These are phyloP conservation scores for Aegilops longissima DNA, from an alignment of 176 grass and related monocot genomes.

Conservation along the genomic window DNA sequence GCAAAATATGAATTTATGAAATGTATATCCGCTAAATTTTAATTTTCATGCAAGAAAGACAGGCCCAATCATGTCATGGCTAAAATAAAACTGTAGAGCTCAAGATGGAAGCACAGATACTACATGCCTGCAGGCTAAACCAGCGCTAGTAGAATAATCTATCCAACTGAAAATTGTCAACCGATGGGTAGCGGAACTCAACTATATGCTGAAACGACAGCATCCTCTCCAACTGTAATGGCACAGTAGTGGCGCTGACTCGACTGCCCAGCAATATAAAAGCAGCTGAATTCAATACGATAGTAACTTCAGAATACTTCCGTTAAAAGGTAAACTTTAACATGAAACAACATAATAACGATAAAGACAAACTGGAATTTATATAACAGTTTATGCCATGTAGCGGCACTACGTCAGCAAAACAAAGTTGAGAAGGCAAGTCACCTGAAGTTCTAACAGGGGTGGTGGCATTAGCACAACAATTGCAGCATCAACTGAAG, in stretches of 20 bases:
- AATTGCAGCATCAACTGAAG: conserved; percentile 76
- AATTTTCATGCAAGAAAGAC: conserved; percentile 5
- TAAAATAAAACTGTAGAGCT: conserved; percentile 18
- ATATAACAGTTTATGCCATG: conserved; percentile 4
- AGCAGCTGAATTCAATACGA: conserved; percentile 89
- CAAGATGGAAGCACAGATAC: not conserved
- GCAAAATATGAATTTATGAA: not conserved
- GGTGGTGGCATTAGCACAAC: conserved; percentile 92
- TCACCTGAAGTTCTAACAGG: conserved; percentile 85
- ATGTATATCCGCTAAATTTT: not conserved
- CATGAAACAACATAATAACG: not conserved
- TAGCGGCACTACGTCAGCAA: not conserved
- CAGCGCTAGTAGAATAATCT: conserved; percentile 7
- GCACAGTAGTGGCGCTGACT: conserved; percentile 84
- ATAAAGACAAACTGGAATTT: conserved; percentile 12
- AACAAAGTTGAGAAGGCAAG: not conserved
- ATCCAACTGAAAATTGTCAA: conserved; percentile 1
- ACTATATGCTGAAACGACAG: conserved; percentile 96
- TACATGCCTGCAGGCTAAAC: not conserved
- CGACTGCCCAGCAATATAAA: conserved; percentile 93
- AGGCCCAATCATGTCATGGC: not conserved
- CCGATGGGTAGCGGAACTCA: conserved; percentile 22
- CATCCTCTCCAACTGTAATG: conserved; percentile 83
- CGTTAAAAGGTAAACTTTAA: conserved; percentile 27
- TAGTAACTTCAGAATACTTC: conserved; percentile 62